A percentile compares a stretch with the other conserved stretches of the same genome.
Conservation (phyloP, 768 basidiomycete species). For the Serendipita vermifera region DNA sequence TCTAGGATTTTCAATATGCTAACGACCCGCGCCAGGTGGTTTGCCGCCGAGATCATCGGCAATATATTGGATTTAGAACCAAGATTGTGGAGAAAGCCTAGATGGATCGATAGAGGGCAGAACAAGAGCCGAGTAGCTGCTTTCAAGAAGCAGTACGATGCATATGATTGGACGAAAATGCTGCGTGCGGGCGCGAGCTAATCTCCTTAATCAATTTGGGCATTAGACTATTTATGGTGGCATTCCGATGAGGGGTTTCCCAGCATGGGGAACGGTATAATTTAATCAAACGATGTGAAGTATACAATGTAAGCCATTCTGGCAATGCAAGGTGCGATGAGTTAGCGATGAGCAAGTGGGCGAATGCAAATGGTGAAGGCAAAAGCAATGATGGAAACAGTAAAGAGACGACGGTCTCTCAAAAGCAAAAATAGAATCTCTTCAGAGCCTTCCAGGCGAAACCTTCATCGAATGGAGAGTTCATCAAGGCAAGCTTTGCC, state of each 20-base stretch:
- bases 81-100: conserved; percentile 71
- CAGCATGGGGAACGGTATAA: too few species aligned
- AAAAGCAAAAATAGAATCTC: not conserved
- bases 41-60: conserved; percentile 90
- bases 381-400: not conserved
- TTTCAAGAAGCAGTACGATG: conserved; percentile 62
- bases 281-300: too few species aligned
- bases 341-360: too few species aligned
- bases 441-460: not conserved
- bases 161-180: conserved; percentile 7
- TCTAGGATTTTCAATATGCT: not conserved
- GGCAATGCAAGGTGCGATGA: too few species aligned
- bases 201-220: too few species aligned
- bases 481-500: not conserved
- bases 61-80: conserved; percentile 81
- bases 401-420: not conserved
- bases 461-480: not conserved
- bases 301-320: too few species aligned
- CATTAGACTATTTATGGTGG: too few species aligned
- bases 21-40: conserved; percentile 45
- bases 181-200: not conserved
- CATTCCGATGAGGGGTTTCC: too few species aligned
- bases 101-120: conserved; percentile 51
- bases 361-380: not conserved
- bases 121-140: conserved; percentile 56